Conservation (phyloP, 1,284 basidiomycete species). For the Ustilago trichophora region DNA sequence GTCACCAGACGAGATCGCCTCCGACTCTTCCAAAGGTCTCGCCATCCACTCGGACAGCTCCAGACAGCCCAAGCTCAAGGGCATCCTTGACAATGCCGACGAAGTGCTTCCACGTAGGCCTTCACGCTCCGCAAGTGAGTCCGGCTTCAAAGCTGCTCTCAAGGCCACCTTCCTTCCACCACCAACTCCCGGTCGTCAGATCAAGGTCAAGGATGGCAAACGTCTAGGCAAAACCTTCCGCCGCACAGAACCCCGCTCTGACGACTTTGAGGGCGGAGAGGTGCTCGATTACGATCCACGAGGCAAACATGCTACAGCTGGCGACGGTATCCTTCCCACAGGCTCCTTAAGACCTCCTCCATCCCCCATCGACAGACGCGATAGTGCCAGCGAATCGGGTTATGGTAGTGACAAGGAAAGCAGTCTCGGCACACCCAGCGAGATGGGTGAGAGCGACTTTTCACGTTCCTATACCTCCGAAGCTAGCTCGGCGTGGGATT, state of each 20-base stretch:
- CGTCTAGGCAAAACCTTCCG: conserved; percentile 54
- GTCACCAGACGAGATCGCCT: conserved; percentile 20
- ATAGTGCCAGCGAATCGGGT: conserved; percentile 37
- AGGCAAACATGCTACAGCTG: conserved; percentile 42
- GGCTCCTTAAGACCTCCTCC: conserved; percentile 13
- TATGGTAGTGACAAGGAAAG: conserved; percentile 38
- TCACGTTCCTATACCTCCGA: conserved; percentile 23
- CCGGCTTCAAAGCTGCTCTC: conserved; percentile 41
- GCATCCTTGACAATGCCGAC: conserved; percentile 55
- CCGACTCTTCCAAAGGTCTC: conserved; percentile 12
- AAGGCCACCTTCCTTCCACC: conserved; percentile 55
- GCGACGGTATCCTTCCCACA: conserved; percentile 48
- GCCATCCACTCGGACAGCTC: conserved; percentile 7
- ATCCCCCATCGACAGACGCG: background rate
- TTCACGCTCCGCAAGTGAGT: conserved; percentile 20
- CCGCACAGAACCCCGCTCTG: conserved; percentile 33
- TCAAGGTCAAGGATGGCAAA: conserved; percentile 45
- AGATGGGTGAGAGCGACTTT: conserved; percentile 13
- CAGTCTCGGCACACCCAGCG: conserved; percentile 27
- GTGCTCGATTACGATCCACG: conserved; percentile 55
- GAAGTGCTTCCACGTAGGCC: conserved; percentile 31
- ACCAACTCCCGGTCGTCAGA: conserved; percentile 45
- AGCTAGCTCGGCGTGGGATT: conserved; percentile 17
- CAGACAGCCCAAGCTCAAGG: conserved; percentile 27
- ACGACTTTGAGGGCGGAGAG: conserved; percentile 47